Evolutionary conservation across 2,329 filamentous ascomycete genomes (phyloP), one percentile per base, ranked within the genome.

Genomic region (Fusarium sp.): DNA sequence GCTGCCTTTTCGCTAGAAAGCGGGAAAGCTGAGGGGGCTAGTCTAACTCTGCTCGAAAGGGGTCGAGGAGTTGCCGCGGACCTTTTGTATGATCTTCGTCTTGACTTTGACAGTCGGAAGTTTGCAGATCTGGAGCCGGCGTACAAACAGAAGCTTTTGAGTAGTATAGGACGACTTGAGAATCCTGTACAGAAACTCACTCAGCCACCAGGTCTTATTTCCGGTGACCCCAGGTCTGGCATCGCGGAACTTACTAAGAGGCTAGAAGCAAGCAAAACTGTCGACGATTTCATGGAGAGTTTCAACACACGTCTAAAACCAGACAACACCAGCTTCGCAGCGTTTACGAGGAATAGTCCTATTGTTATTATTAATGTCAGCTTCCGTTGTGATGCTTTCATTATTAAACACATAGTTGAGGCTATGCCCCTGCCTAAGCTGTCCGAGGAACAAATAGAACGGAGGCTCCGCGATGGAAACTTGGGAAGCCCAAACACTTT

Each of bases 211-310:
- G 20, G 7, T 5, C 17, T 1, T 9, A 0, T 3, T 11, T 9
- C 33, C 1, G 49, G 27, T 15, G 17, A 4, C 0, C 4, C 0
- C 0, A 4, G 4, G 13, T 36, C 31, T 6, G 41, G 31, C 1
- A 25, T 36, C 1, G 25, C 15, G 8, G 31, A 36, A 13, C 31
- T 60, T n/a, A 7, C 49, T 3, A 29, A n/a, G 0, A 36, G 47
- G 1, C 4, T 60, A 12, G 20, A 27, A 5, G 57, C 57, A 0
- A 56, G 57, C 1, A 60, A 35, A 7, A 36, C n/a, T 15, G 20
- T 60, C 0, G 31, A 56, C 8, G 47, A 56, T 0, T 55, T 56
- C 20, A 33, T 55, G 31, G 11, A 44, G 6, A 42, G 2, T 3
- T 55, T 55, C 3, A 44, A 35, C 6, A 7, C 38, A 0, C 38